Base-by-base conservation (phyloP, 139 green algal species). In the Limnomonas spitsbergensis region DNA sequence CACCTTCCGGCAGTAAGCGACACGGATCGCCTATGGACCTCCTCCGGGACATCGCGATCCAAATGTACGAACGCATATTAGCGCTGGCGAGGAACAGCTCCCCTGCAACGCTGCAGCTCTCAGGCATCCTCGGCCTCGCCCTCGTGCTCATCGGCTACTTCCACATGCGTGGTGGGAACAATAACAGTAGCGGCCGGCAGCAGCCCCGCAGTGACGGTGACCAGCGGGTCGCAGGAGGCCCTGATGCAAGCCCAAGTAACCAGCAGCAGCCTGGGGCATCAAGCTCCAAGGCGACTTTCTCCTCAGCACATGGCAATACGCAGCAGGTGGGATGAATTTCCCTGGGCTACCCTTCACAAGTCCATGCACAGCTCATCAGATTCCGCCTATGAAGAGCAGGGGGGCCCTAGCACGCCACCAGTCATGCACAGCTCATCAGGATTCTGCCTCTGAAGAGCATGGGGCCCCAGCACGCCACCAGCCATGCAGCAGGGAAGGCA, bases 91-190 rank as follows among this genome's bases (percentile, higher is more conserved):
- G 20, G 20, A 61, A 14, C 14, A 61, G 47, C 47, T 61, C 47
- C 26, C 61, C 61, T 72, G 61, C 61, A 39, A 72, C 61, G 24
- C 29, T 72, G 29, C 61, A 72, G 61, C 29, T 72, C 6, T 39
- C 61, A 36, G 61, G 61, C 9, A 72, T 72, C 29, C 61, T 72
- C 7, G 61, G 61, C 29, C 29, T 72, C 6, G 61, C 29, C 7
- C 27, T 72, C 7, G 27, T 36, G 26, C 29, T 72, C 9, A 37
- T 37, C 7, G 61, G 61, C 29, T 72, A 72, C 24, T 72, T 39
- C 61, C 47, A 61, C 14, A 14, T 61, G 20, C 47, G 47, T 61
- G 47, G 47, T 29, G 47, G 47, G 14, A 61, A 61, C 20, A n/a
- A n/a, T n/a, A n/a, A 20, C 47, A 20, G 47, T 61, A 61, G 14